Conservation (phyloP, 2,329 filamentous ascomycete species). For the Ophiobolus disseminans region DNA sequence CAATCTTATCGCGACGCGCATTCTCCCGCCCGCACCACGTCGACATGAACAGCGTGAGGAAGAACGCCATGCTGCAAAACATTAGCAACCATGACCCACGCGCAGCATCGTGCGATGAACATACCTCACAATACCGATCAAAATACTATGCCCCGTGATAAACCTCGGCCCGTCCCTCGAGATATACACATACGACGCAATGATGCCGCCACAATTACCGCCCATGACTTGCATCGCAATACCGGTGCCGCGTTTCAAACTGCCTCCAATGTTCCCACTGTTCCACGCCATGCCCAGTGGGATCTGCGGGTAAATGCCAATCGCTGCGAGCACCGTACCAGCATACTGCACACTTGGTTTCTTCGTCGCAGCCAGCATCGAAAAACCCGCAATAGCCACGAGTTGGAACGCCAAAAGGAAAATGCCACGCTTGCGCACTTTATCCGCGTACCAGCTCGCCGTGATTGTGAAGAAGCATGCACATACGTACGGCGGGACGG, state of each 20-base stretch:
- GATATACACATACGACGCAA: conserved; percentile 60
- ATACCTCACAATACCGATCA: conserved; percentile 54
- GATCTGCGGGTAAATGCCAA: conserved; percentile 62
- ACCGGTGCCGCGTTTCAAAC: conserved; percentile 62
- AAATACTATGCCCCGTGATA: conserved; percentile 54
- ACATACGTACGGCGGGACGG: conserved; percentile 67
- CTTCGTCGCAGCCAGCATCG: conserved; percentile 36
- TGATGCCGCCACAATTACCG: conserved; percentile 76
- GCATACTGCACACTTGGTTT: conserved; percentile 42
- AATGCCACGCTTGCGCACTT: conserved; percentile 35
- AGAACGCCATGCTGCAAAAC: conserved; percentile 55
- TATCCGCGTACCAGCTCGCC: conserved; percentile 40
- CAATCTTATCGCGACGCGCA: conserved; percentile 57
- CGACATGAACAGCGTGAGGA: conserved; percentile 63
- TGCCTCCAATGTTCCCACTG: conserved; percentile 64
- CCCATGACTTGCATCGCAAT: conserved; percentile 65
- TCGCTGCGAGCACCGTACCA: conserved; percentile 43
- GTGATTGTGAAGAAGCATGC: conserved; percentile 46
- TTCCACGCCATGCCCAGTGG: conserved; percentile 66
- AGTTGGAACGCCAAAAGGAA: conserved; percentile 44
- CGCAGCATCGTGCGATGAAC: conserved; percentile 9
- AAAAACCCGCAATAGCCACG: conserved; percentile 62
- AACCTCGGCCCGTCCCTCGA: conserved; percentile 54
- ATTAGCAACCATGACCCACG: background rate
- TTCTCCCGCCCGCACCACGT: conserved; percentile 66